Percentiles rank a stretch among this genome's conserved stretches.
Conservation (phyloP, 345 rosid species). For the Camelina hispida region DNA sequence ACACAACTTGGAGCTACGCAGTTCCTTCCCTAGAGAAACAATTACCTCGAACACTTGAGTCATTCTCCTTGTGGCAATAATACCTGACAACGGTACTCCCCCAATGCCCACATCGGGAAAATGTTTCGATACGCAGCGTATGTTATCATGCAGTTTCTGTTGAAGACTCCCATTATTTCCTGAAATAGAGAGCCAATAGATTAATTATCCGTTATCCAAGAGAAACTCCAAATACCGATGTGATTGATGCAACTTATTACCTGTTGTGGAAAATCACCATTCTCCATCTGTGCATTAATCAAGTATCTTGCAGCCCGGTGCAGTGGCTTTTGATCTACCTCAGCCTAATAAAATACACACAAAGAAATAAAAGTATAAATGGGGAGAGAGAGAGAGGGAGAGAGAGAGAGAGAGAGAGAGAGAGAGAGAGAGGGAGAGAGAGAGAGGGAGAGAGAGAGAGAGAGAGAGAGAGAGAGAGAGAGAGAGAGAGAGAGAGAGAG, state of each 20-base stretch:
- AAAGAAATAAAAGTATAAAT: neutral
- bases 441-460: no score
- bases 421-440: no score
- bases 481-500: no score
- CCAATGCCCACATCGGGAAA: conserved; percentile 76
- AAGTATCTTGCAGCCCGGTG: conserved; percentile 64
- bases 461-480: no score
- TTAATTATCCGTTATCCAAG: neutral
- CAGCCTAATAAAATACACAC: conserved; percentile 53
- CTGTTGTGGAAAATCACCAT: conserved; percentile 78
- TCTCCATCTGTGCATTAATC: conserved; percentile 68
- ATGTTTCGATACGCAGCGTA: conserved; percentile 66
- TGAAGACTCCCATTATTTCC: conserved; percentile 86
- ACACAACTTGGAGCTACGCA: conserved; percentile 11
- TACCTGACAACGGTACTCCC: conserved; percentile 62
- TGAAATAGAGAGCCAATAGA: conserved; percentile 33
- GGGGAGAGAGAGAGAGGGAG: no score
- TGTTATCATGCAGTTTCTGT: conserved; percentile 72
- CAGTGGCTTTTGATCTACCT: conserved; percentile 64
- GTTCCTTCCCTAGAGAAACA: conserved; percentile 23
- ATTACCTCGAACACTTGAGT: conserved; percentile 3
- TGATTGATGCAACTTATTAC: conserved; percentile 41
- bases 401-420: no score
- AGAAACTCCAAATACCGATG: conserved; percentile 13
- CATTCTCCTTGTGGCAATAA: conserved; percentile 44